These are phyloP conservation scores for Candida gigantensis DNA, from an alignment of 1,139 yeast genomes.

Conservation along the genomic window DNA sequence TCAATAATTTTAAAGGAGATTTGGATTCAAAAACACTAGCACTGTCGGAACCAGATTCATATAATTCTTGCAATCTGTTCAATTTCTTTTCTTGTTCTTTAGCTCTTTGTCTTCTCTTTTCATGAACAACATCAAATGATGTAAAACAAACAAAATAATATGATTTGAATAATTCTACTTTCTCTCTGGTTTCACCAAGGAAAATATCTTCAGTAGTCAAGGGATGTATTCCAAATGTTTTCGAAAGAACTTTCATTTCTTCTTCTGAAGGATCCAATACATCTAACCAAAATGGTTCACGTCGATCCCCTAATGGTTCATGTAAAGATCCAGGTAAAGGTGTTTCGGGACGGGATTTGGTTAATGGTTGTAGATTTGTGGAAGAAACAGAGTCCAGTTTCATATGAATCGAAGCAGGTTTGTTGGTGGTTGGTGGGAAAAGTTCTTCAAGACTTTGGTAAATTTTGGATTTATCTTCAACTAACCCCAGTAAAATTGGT, in stretches of 20 bases:
- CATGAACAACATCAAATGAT: conserved; percentile 84
- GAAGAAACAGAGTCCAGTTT: conserved; percentile 8
- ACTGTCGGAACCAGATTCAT: conserved; percentile 20
- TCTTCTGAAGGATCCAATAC: conserved; percentile 92
- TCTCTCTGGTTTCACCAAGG: conserved; percentile 91
- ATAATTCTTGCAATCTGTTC: conserved; percentile 42
- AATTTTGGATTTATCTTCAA: conserved; percentile 21
- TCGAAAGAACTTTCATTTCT: conserved; percentile 90
- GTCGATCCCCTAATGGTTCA: conserved; percentile 7
- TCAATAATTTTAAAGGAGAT: conserved; percentile 13
- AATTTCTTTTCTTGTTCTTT: conserved; percentile 45
- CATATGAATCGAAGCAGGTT: conserved; percentile 12
- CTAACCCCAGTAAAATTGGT: conserved; percentile 80
- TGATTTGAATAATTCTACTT: conserved; percentile 86
- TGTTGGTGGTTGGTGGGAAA: conserved; percentile 29
- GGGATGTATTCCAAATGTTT: conserved; percentile 93
- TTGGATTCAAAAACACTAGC: conserved; percentile 22
- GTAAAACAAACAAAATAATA: conserved; percentile 93
- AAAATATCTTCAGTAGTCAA: conserved; percentile 94
- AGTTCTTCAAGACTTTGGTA: conserved; percentile 22
- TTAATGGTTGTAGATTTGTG: conserved; percentile 6
- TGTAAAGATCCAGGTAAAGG: conserved; percentile 19
- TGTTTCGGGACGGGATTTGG: conserved; percentile 17
- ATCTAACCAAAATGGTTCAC: conserved; percentile 86
- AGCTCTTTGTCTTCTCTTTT: conserved; percentile 54